phyloP scores from a whole-genome alignment of 208 protist genomes.

The Leishmania braziliensis region DNA sequence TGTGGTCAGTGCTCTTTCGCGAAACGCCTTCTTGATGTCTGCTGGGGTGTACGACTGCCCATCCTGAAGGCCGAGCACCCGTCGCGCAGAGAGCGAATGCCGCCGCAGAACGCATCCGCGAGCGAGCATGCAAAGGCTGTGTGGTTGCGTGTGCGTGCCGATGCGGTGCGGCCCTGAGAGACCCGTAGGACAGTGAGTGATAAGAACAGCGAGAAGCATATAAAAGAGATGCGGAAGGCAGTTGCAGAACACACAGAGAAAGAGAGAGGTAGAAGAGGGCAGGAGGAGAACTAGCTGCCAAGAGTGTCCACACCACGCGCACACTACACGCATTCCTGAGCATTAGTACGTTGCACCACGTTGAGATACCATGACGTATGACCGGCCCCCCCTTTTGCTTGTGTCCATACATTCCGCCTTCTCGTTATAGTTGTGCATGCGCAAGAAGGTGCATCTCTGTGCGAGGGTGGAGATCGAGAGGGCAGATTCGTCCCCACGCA shows the following conservation, averaged over 20 bases:
- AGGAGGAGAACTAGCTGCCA: background rate
- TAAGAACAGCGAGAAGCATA: background rate
- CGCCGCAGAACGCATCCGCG: slow-evolving; percentile 1
- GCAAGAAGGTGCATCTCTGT: too few species aligned
- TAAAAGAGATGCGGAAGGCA: background rate
- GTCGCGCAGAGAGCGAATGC: background rate
- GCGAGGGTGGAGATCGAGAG: background rate
- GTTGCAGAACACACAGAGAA: background rate
- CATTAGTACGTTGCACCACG: background rate
- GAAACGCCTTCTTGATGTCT: slow-evolving; percentile 65
- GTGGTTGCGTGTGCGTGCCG: background rate
- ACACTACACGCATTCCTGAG: too few species aligned
- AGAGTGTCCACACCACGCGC: background rate
- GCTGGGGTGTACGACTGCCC: slow-evolving; percentile 19
- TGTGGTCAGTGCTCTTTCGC: slow-evolving; percentile 46
- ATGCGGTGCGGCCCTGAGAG: background rate
- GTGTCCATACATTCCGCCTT: background rate
- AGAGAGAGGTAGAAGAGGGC: background rate
- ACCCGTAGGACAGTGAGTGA: background rate
- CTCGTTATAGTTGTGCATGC: background rate
- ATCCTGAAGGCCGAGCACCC: slow-evolving; percentile 19
- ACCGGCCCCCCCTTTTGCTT: background rate
- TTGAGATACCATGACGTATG: background rate
- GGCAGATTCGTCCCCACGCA: background rate
- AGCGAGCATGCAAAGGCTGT: slow-evolving; percentile 4